Evolutionary conservation across 805 yeast genomes (phyloP), one percentile per base, ranked within the genome.

Genomic region (Hanseniaspora mollemarum): DNA sequence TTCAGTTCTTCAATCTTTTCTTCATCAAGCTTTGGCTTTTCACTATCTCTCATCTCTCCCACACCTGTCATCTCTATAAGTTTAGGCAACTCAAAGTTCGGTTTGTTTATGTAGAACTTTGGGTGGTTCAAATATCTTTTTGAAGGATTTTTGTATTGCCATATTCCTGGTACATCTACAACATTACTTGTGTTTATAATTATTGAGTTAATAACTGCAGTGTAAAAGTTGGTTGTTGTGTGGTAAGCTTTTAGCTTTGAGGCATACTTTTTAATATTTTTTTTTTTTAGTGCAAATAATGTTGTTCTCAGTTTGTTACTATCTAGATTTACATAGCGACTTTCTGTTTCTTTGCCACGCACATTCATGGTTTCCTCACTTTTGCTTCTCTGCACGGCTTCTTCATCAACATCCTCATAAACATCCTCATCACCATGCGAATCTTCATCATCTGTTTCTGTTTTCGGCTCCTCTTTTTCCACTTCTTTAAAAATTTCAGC

Each of bases 281-380:
- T 21, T 33, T 48, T 48, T n/a, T 48, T 48, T 15, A 48, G 22
- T 1, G 36, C 36, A 18, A 48, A 28, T 18, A 48, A 40, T 19
- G 25, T 37, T 4, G 51, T 48, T 33, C 51, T 39, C 5, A 48
- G 8, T n/a, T 48, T 48, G 35, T 48, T 48, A 18, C 51, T 48
- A 16, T 48, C 41, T 9, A 48, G 16, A 9, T 48, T 48, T 21
- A 26, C 36, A 24, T n/a, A 21, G n/a, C n/a, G n/a, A n/a, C n/a
- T n/a, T n/a, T n/a, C n/a, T n/a, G n/a, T n/a, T n/a, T n/a, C n/a
- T n/a, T n/a, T n/a, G n/a, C n/a, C n/a, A n/a, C n/a, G n/a, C n/a
- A n/a, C n/a, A n/a, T n/a, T n/a, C n/a, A 7, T 10, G 29, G 24
- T 26, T 42, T n/a, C 36, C n/a, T 6, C n/a, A n/a, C n/a, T 32